Base-by-base conservation (phyloP, 1,284 basidiomycete species). In the Heliocybe sulcata region DNA sequence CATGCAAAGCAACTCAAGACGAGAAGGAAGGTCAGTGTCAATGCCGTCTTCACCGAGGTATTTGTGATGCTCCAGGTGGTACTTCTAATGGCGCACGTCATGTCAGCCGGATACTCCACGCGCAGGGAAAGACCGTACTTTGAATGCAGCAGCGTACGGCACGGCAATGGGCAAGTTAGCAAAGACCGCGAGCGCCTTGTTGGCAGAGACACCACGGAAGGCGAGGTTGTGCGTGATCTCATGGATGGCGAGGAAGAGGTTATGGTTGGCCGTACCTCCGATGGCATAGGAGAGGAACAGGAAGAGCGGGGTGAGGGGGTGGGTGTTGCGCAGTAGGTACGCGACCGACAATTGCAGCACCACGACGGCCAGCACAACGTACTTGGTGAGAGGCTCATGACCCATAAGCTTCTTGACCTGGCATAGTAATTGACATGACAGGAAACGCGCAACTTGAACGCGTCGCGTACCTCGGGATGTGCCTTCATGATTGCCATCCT, bases 201-300 rank as follows among this genome's bases (percentile, higher is more conserved):
- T 99, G 3, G 88, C 82, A 45, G 75, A 75, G 50, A 98, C 83
- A 26, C 88, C 79, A 60, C 81, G 83, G 75, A 98, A 99, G 2
- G 94, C 96, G 33, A 99, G 80, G 67, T 98, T 98, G 72, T 99
- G 96, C 1, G 95, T 98, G 61, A 99, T 98, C 67, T 99, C 96
- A 69, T 99, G 96, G 56, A 99, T 97, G 23, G 96, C 94, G 35
- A 99, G 80, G 72, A 99, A 99, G 26, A 94, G 81, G 70, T 99
- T 98, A 68, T 99, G 96, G 72, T 98, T 99, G 16, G 90, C 88
- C 0, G 95, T 98, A 2, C 93, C 97, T 3, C 96, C 96, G 54
- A 99, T 79, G 8, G 76, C 76, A 68, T 98, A 99, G 0, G 96
- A 93, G 9, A 79, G 76, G 33, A 89, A 61, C 49, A 98, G 67